phyloP scores from a whole-genome alignment of 495 filamentous ascomycete species.

The Lichina pygmaea region DNA sequence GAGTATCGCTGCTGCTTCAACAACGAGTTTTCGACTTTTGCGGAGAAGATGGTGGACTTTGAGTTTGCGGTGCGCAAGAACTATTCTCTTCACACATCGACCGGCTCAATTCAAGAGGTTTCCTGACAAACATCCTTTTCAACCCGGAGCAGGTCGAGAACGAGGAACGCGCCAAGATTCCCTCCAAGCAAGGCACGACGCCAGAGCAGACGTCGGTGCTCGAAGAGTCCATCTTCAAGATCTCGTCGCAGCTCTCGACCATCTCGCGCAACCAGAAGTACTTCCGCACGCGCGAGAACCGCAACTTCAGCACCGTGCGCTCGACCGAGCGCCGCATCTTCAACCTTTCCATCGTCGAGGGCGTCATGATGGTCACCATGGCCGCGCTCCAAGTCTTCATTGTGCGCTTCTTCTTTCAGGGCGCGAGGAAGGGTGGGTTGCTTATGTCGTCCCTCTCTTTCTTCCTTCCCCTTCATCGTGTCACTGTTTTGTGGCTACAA shows the following conservation, averaged over 20 bases:
- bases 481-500: too few species aligned
- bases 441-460: not conserved
- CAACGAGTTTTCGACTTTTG: constrained; percentile 93
- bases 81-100: not conserved
- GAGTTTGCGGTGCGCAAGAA: constrained; percentile 60
- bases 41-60: constrained; percentile 96
- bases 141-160: constrained; percentile 51
- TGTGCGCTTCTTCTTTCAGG: constrained; percentile 96
- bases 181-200: constrained; percentile 69
- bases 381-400: constrained; percentile 92
- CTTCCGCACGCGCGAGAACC: constrained; percentile 95
- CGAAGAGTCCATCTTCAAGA: constrained; percentile 87
- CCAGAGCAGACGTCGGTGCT: constrained; percentile 79
- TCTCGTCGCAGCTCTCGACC: constrained; percentile 83
- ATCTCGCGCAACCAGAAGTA: constrained; percentile 97
- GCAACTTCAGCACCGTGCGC: constrained; percentile 92
- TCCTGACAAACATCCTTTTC: not conserved
- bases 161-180: constrained; percentile 58
- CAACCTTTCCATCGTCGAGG: constrained; percentile 90
- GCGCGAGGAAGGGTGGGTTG: constrained; percentile 39
- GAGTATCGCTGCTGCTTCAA: constrained; percentile 97
- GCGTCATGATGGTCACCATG: constrained; percentile 82
- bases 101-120: not conserved
- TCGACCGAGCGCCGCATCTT: constrained; percentile 90
- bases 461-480: not conserved